A percentile compares a stretch with the other conserved stretches of the same genome.
phyloP scores from a whole-genome alignment of 768 basidiomycete species.

The Gloeopeniophorella convolvens region DNA sequence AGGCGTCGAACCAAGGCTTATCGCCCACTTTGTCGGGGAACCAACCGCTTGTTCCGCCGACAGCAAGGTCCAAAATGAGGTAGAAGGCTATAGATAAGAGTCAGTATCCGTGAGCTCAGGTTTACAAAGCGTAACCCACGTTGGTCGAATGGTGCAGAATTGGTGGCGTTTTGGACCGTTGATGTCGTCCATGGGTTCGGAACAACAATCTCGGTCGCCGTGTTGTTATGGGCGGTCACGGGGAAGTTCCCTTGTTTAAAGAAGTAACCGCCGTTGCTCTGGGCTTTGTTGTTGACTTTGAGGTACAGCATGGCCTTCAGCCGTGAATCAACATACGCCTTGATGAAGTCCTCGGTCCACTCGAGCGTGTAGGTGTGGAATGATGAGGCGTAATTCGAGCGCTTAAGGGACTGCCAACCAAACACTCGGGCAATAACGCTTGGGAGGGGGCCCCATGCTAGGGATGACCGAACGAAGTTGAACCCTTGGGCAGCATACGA shows the following conservation, averaged over 20 bases:
- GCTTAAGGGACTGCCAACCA: conserved; percentile 41
- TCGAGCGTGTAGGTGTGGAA: conserved; percentile 54
- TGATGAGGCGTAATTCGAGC: conserved; percentile 38
- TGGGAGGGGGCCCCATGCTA: conserved; percentile 62
- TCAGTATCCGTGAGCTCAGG: not conserved
- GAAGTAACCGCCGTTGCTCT: conserved; percentile 39
- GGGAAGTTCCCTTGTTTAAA: conserved; percentile 50
- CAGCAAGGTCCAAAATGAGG: conserved; percentile 73
- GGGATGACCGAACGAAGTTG: conserved; percentile 45
- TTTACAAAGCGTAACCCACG: conserved; percentile 25
- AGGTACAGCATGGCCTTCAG: conserved; percentile 48
- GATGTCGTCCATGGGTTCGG: conserved; percentile 44
- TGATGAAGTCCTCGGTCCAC: conserved; percentile 53
- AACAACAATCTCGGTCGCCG: conserved; percentile 34
- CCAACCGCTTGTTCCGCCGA: conserved; percentile 73
- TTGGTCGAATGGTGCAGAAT: conserved; percentile 53
- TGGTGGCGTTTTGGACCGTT: conserved; percentile 30
- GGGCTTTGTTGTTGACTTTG: conserved; percentile 31
- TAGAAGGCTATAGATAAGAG: conserved; percentile 54
- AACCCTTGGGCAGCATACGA: conserved; percentile 37
- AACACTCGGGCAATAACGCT: conserved; percentile 35
- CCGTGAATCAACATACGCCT: conserved; percentile 46
- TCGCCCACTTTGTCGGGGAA: conserved; percentile 57
- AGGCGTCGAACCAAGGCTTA: conserved; percentile 61
- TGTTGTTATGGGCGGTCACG: conserved; percentile 38